These are phyloP conservation scores for Globisporangium polare DNA, from an alignment of 352 stramenopile species.

Conservation along the genomic window DNA sequence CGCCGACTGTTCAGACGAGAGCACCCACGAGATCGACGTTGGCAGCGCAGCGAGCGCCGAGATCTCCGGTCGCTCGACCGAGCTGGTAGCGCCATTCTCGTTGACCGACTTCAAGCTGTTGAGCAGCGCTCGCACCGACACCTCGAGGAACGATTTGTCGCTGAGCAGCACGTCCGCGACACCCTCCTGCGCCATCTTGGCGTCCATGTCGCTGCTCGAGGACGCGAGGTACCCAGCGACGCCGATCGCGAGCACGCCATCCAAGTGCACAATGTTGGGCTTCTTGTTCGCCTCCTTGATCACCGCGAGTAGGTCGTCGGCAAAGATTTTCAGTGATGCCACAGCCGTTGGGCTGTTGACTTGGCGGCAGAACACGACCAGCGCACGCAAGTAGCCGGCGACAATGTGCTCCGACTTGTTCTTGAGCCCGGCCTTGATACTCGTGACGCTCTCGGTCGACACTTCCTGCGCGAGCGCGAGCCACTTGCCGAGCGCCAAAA, in stretches of 20 bases:
- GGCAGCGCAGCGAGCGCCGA: conserved; percentile 51
- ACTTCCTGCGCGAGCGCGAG: conserved; percentile 54
- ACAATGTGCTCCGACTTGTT: conserved; percentile 74
- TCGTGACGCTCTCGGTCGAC: conserved; percentile 29
- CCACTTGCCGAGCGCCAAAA: conserved; percentile 77
- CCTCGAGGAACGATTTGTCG: conserved; percentile 43
- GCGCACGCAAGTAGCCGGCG: conserved; percentile 52
- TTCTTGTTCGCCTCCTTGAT: conserved; percentile 77
- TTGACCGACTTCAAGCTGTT: conserved; percentile 17
- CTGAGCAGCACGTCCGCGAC: conserved; percentile 43
- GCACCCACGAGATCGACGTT: conserved; percentile 57
- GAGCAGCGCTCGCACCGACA: conserved; percentile 40
- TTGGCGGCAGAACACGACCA: conserved; percentile 43
- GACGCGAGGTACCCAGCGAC: conserved; percentile 57
- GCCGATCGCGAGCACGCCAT: conserved; percentile 67
- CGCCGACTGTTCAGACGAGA: conserved; percentile 58
- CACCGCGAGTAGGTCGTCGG: conserved; percentile 50
- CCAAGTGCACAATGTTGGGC: conserved; percentile 61
- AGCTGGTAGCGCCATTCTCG: conserved; percentile 16
- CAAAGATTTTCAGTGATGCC: conserved; percentile 28
- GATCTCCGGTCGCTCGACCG: conserved; percentile 49
- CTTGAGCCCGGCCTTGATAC: conserved; percentile 52
- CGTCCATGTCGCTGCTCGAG: conserved; percentile 53
- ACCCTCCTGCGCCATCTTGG: conserved; percentile 46
- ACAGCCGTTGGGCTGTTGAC: conserved; percentile 20